Evolutionary conservation across 192 early-diverging fungal species (phyloP), one percentile per base, ranked within the genome.

Genomic region (Fimicolochytrium jonesii): DNA sequence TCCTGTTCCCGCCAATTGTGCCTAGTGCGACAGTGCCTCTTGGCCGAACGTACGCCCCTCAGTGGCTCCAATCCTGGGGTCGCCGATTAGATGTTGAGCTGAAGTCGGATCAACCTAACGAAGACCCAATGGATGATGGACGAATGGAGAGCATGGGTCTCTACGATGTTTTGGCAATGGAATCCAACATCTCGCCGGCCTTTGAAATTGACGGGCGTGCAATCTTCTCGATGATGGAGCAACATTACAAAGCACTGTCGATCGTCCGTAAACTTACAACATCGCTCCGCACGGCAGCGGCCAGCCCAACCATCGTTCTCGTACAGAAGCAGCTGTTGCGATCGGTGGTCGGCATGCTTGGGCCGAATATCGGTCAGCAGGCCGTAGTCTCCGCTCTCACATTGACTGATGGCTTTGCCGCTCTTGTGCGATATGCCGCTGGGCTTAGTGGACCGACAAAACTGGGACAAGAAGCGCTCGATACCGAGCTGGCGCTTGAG

Each of bases 361-460:
- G 35, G 22, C n/a, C 53, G 34, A 55, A 17, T 22, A 17, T 17
- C 13, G 53, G 53, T 18, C 33, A 55, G 26, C 53, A 55, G 18
- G 53, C 53, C 17, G 53, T 55, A 13, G 35, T 34, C n/a, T 10
- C 33, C 17, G 53, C 53, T 30, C 53, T 55, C n/a, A 34, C 18
- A 18, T n/a, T 33, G 3, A 17, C 15, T 25, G 53, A 33, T 55
- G 53, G 53, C 11, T 4, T 33, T 5, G 10, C 36, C 31, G 18
- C 53, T 4, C 53, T 36, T 32, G 15, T 36, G 31, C 53, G 34
- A 13, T 55, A 9, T 55, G 53, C 34, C 29, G n/a, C 15, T 18
- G 33, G 3, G 18, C 53, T 5, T 20, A 22, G 33, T 10, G 32
- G 32, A 13, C 32, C 3, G 33, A n/a, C 18, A 10, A 26, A 26